These are phyloP conservation scores for Mentha longifolia DNA, from an alignment of 257 asterid species.

Conservation along the genomic window DNA sequence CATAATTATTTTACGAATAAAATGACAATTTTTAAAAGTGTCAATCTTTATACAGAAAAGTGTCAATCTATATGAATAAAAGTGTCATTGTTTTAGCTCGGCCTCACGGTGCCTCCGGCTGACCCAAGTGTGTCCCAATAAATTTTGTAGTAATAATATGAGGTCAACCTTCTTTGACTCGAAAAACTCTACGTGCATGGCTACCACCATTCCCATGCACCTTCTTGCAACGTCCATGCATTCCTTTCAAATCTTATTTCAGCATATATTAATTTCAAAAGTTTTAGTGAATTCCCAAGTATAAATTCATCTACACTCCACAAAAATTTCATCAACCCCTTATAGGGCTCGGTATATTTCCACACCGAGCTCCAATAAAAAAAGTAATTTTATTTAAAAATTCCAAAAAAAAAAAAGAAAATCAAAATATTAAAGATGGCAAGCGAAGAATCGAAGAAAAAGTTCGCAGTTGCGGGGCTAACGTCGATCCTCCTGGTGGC, in stretches of 20 bases:
- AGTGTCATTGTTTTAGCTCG: too few species aligned
- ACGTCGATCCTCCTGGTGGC: slow-evolving; percentile 67
- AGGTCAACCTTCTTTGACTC: slow-evolving; percentile 13
- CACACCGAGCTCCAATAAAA: not conserved
- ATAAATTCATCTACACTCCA: not conserved
- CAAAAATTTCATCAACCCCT: not conserved
- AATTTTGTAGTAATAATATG: not conserved
- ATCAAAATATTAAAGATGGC: not conserved
- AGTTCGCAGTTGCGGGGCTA: slow-evolving; percentile 45
- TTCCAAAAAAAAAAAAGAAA: not conserved
- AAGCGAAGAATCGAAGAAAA: slow-evolving; percentile 34
- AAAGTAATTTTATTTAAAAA: not conserved
- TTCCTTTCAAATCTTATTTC: not conserved
- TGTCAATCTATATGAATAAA: too few species aligned
- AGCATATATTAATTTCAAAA: slow-evolving; percentile 6
- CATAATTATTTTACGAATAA: too few species aligned
- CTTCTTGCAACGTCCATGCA: too few species aligned
- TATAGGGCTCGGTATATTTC: slow-evolving; percentile 25
- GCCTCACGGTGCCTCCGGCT: too few species aligned
- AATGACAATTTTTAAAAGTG: too few species aligned
- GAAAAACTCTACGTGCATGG: not conserved
- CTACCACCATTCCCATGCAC: not conserved
- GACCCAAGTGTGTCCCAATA: too few species aligned
- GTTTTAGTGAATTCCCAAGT: too few species aligned
- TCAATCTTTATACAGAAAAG: too few species aligned